phyloP scores from a whole-genome alignment of 1,284 basidiomycete species.

The Pseudozyma pruni region DNA sequence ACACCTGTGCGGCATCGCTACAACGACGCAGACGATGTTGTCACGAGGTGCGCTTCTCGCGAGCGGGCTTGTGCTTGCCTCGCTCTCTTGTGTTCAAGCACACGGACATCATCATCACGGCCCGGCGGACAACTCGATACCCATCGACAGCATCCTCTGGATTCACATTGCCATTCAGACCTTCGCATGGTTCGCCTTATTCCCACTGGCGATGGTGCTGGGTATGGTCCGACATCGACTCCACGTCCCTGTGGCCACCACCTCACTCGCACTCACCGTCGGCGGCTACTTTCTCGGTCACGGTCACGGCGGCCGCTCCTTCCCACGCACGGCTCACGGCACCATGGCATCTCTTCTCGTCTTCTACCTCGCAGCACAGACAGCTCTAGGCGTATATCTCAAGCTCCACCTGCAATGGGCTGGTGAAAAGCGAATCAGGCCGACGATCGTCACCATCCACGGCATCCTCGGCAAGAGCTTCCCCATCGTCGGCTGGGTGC shows the following conservation, averaged over 20 bases:
- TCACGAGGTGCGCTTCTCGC: conserved; percentile 6
- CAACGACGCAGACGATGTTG: not conserved
- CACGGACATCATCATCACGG: conserved; percentile 55
- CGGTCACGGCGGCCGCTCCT: conserved; percentile 59
- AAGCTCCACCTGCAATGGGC: conserved; percentile 83
- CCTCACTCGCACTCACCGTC: conserved; percentile 53
- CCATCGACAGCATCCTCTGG: conserved; percentile 64
- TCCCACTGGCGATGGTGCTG: conserved; percentile 65
- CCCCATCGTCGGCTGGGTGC: conserved; percentile 79
- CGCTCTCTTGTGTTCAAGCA: conserved; percentile 18
- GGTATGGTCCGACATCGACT: conserved; percentile 63
- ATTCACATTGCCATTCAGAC: conserved; percentile 62
- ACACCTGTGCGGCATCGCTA: not conserved
- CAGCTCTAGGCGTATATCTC: conserved; percentile 84
- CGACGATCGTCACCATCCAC: conserved; percentile 79
- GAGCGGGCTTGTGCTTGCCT: conserved; percentile 4
- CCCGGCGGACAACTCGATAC: conserved; percentile 52
- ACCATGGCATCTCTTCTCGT: conserved; percentile 59
- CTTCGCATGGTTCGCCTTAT: conserved; percentile 59
- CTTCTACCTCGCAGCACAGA: conserved; percentile 71
- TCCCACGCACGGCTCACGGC: conserved; percentile 64
- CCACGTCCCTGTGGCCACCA: conserved; percentile 61
- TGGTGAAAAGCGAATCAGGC: conserved; percentile 78
- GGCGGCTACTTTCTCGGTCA: conserved; percentile 63
- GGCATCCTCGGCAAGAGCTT: conserved; percentile 85